Evolutionary conservation across 106 monocot genomes (phyloP), one percentile per base, ranked within the genome.

Genomic region (Acorus calamus): DNA sequence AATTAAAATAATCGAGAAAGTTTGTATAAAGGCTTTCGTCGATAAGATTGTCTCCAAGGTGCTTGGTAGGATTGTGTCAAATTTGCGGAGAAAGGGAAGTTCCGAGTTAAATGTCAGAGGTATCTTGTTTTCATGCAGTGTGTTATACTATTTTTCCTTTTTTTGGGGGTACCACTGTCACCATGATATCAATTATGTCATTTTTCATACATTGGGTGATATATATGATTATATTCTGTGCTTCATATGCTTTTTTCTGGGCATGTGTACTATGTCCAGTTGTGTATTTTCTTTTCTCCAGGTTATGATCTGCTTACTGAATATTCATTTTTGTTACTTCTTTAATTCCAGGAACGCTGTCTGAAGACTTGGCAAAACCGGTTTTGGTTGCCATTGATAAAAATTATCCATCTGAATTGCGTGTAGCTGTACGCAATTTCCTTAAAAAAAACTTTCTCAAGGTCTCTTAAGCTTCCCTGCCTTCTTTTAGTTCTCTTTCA

Each of bases 1-100:
- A 55, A 67, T 67, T 59, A 61, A 60, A 57, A 64, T 65, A 47
- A 65, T 94, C 49, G 84, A 89, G 65, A 66, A 61, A 7, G 57
- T 87, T 68, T 78, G 79, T 6, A 45, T 79, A 46, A 82, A 74
- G 68, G 66, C 67, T 52, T 57, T 77, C 51, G 64, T 82, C 60
- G 82, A 76, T 49, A 82, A 58, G 47, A 68, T 84, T 73, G 80
- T 80, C 11, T 64, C 55, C 59, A 94, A 87, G 63, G 66, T 94
- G 59, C 78, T 94, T 43, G 9, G 47, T 14, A 52, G 71, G 53
- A 84, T 74, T 65, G 42, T 82, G 57, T 84, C 76, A 64, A 60
- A 66, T 11, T 65, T 72, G 61, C 68, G 57, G 28, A 69, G 52
- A 52, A 62, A 43, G 8, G 81, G 80, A 8, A 57, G 14, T 42